Percentiles rank a stretch among this genome's conserved stretches.
phyloP scores from a whole-genome alignment of 1,284 basidiomycete species.

The Moniliella sp. region DNA sequence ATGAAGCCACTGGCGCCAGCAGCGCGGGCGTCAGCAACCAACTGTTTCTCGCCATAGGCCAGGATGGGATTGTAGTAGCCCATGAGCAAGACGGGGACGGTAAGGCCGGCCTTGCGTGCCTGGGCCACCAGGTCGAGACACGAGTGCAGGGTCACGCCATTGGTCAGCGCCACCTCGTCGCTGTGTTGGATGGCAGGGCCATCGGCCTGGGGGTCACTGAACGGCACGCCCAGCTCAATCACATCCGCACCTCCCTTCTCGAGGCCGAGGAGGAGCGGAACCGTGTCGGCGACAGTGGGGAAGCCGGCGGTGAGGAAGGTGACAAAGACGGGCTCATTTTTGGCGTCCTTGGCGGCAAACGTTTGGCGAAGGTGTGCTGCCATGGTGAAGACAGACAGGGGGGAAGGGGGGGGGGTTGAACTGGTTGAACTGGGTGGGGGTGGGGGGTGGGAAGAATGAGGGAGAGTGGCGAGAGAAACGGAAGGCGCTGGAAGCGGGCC shows the following conservation, averaged over 20 bases:
- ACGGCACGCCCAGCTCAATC: conserved; percentile 80
- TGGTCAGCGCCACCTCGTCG: conserved; percentile 13
- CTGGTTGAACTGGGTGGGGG: too few species aligned
- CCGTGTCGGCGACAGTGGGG: conserved; percentile 44
- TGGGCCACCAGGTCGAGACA: conserved; percentile 55
- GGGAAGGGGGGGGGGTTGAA: too few species aligned
- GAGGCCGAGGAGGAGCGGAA: conserved; percentile 69
- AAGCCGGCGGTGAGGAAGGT: conserved; percentile 30
- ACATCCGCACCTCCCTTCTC: conserved; percentile 79
- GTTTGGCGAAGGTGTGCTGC: too few species aligned
- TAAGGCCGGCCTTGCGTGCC: conserved; percentile 60
- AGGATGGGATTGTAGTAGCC: conserved; percentile 56
- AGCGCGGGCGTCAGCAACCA: conserved; percentile 63
- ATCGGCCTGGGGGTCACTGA: conserved; percentile 89
- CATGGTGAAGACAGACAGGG: too few species aligned
- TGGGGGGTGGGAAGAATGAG: too few species aligned
- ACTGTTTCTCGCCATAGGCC: conserved; percentile 79
- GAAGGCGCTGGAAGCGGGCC: too few species aligned
- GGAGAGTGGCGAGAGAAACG: too few species aligned
- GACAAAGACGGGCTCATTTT: conserved; percentile 30
- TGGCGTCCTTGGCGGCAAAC: too few species aligned
- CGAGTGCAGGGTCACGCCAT: conserved; percentile 20
- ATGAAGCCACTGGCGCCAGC: conserved; percentile 94
- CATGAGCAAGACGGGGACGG: conserved; percentile 73
- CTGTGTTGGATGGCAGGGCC: conserved; percentile 52